These are phyloP conservation scores for Huntiella decipiens DNA, from an alignment of 2,329 filamentous ascomycete species.

Conservation along the genomic window DNA sequence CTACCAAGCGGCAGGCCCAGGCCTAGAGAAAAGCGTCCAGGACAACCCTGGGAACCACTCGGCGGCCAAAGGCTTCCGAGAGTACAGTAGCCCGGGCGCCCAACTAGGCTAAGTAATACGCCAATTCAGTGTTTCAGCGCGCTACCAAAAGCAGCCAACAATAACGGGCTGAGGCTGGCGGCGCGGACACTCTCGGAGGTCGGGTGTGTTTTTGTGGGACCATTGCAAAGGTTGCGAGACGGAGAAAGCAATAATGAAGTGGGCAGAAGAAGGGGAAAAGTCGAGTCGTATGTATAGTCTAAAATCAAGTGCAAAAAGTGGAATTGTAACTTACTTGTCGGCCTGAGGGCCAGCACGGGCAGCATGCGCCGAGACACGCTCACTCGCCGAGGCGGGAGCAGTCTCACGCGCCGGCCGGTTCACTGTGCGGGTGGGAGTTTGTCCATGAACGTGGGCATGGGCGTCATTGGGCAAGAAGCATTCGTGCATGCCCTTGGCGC, in stretches of 20 bases:
- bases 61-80: slow-evolving; percentile 1
- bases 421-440: slow-evolving; percentile 32
- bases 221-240: slow-evolving; percentile 1
- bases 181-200: slow-evolving; percentile 6
- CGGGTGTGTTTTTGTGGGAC: slow-evolving; percentile 9
- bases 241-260: background rate
- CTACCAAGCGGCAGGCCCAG: background rate
- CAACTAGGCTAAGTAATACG: background rate
- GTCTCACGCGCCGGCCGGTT: slow-evolving; percentile 33
- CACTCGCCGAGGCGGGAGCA: slow-evolving; percentile 26
- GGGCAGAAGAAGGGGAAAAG: background rate
- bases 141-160: no score
- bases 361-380: slow-evolving; percentile 22
- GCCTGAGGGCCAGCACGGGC: slow-evolving; percentile 25
- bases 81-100: background rate
- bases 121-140: background rate
- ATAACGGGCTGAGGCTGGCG: background rate
- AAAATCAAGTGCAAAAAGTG: slow-evolving; percentile 6
- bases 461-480: slow-evolving; percentile 43
- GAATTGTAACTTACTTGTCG: slow-evolving; percentile 34
- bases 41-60: background rate
- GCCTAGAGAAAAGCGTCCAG: slow-evolving; percentile 2
- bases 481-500: slow-evolving; percentile 43
- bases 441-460: slow-evolving; percentile 39
- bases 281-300: slow-evolving; percentile 6